Percentiles rank a stretch among this genome's conserved stretches.
Evolutionary conservation across 2,329 filamentous ascomycete genomes (phyloP).

Genomic region (Dothistroma septosporum): DNA sequence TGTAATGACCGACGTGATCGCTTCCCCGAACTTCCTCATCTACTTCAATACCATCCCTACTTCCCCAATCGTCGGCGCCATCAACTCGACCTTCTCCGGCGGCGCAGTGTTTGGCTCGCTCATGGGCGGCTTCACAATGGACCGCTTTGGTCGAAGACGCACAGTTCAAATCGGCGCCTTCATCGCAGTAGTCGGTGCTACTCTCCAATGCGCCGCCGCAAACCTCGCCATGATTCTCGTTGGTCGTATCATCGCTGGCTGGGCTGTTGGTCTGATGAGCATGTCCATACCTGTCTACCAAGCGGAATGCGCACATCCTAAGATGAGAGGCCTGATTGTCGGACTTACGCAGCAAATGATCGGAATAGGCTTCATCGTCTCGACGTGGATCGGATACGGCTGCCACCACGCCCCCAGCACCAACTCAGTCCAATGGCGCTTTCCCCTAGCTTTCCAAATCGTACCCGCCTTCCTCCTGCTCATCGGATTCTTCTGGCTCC

Average conservation of each 20-base stretch:
- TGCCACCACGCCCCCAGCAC: slow-evolving; percentile 38
- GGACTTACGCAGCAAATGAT: slow-evolving; percentile 56
- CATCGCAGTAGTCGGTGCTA: slow-evolving; percentile 56
- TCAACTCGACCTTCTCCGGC: slow-evolving; percentile 60
- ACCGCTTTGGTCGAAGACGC: slow-evolving; percentile 56
- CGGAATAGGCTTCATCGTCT: slow-evolving; percentile 55
- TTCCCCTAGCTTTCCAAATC: slow-evolving; percentile 47
- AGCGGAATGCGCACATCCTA: slow-evolving; percentile 57
- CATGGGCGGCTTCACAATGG: slow-evolving; percentile 55
- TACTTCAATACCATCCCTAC: slow-evolving; percentile 53
- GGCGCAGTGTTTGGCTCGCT: slow-evolving; percentile 55
- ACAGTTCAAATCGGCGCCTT: slow-evolving; percentile 58
- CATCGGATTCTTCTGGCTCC: slow-evolving; percentile 38
- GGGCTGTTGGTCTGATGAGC: slow-evolving; percentile 56
- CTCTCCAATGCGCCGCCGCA: slow-evolving; percentile 56
- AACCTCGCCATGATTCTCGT: slow-evolving; percentile 55
- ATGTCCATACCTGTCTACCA: slow-evolving; percentile 62
- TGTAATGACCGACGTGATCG: slow-evolving; percentile 51
- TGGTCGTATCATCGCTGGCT: slow-evolving; percentile 57
- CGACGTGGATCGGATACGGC: slow-evolving; percentile 51
- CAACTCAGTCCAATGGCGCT: slow-evolving; percentile 36
- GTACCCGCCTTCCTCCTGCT: slow-evolving; percentile 44
- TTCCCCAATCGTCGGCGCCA: slow-evolving; percentile 55
- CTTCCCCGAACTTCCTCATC: slow-evolving; percentile 52
- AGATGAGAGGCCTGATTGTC: slow-evolving; percentile 56